Base-by-base conservation (phyloP, 176 grass and related monocot genomes). In the Melocanna baccifera region DNA sequence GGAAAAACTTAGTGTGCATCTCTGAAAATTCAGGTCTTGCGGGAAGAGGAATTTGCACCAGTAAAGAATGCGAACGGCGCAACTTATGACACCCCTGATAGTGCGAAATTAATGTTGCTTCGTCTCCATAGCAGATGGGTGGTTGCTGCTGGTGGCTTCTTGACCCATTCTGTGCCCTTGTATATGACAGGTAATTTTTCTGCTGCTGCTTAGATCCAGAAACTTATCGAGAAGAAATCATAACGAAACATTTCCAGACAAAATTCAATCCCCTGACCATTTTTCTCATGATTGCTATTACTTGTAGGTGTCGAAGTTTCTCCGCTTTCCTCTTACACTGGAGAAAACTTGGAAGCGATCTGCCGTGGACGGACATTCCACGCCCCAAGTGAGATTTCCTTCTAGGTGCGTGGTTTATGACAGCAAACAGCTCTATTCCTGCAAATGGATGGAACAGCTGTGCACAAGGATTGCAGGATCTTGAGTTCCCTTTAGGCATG, bases 101-200 rank as follows among this genome's bases (percentile, higher is more conserved):
- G 78, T 4, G 89, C 96, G 7, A 91, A 90, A 40, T 87, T 96
- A 40, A 96, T 96, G 96, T 84, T 99, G 45, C 96, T 99, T 26
- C 96, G 96, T 23, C 96, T 99, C 74, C 96, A 99, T 39, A 99
- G 93, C 80, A 92, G 96, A 83, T 99, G 96, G 96, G 96, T 99
- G 0, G 93, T 99, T n/a, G 90, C 96, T 48, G 96, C 96, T 50
- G 96, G 93, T 46, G 96, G 96, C 50, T 99, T 96, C 85, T 87
- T 99, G 69, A 99, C 93, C 9, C 93, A 99, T 77, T 99, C 96
- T 3, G 91, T 99, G 58, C 96, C 96, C n/a, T 85, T 96, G 66
- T 99, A 96, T 73, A 87, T 99, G 85, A 99, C 96, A 75, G 96
- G 96, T 94, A 92, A 61, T 78, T 37, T 37, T 62, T 58, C 41